Evolutionary conservation across 108 stramenopile species (phyloP).

Genomic region (Conticribra guillardii): DNA sequence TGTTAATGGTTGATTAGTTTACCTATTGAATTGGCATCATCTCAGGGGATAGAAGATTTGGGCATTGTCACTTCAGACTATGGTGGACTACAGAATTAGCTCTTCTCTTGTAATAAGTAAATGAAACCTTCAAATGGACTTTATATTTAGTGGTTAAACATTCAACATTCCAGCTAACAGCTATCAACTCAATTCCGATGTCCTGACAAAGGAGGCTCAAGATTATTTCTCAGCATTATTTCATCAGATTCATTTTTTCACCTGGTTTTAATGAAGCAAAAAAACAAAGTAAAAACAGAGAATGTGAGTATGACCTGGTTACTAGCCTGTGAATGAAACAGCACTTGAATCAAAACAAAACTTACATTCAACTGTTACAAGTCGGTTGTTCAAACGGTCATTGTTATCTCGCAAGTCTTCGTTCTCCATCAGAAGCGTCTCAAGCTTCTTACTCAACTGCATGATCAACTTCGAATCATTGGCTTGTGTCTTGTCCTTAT

Average conservation of each 20-base stretch:
- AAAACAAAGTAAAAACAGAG: not conserved
- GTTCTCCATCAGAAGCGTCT: constrained; percentile 91
- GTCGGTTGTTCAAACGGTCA: constrained; percentile 82
- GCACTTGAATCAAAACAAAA: constrained; percentile 27
- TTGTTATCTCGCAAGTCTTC: constrained; percentile 91
- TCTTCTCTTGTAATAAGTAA: no score
- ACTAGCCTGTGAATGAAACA: constrained; percentile 7
- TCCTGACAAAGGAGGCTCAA: no score
- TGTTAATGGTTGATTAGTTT: no score
- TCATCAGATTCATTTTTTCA: constrained; percentile 36
- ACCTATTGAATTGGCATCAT: no score
- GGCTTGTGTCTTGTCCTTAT: constrained; percentile 88
- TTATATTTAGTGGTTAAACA: no score
- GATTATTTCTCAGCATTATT: no score
- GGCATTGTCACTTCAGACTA: no score
- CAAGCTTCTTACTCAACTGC: constrained; percentile 93
- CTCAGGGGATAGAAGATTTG: no score
- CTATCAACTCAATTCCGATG: no score
- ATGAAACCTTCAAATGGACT: no score
- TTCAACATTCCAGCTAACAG: no score
- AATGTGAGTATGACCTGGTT: not conserved
- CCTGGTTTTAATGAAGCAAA: constrained; percentile 4
- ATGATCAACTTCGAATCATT: constrained; percentile 92
- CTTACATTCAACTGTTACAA: constrained; percentile 86
- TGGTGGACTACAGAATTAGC: no score